Percentiles rank a stretch among this genome's conserved stretches.
These are phyloP conservation scores for Penicillium fimorum DNA, from an alignment of 495 filamentous ascomycete genomes.

Conservation along the genomic window DNA sequence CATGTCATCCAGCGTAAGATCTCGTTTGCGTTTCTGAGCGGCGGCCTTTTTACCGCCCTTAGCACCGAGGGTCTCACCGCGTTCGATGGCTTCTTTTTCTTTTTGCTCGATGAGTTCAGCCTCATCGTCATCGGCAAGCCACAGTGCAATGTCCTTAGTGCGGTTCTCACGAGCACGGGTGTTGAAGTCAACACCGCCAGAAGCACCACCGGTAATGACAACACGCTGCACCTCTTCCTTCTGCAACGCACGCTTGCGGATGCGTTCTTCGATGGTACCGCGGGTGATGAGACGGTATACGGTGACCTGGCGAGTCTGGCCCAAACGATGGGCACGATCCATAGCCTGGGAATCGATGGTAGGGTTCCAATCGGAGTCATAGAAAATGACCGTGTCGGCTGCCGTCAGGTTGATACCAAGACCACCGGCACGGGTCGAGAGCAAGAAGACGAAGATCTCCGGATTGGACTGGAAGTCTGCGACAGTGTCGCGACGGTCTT, in stretches of 20 bases:
- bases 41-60: constrained; percentile 59
- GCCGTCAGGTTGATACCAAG: constrained; percentile 96
- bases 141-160: constrained; percentile 94
- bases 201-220: constrained; percentile 88
- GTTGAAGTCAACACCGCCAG: constrained; percentile 87
- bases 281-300: constrained; percentile 97
- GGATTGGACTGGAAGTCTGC: constrained; percentile 91
- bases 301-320: constrained; percentile 92
- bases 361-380: constrained; percentile 99
- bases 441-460: constrained; percentile 93
- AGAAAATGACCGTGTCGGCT: constrained; percentile 96
- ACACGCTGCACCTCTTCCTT: constrained; percentile 99
- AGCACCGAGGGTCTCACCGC: constrained; percentile 47
- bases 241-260: constrained; percentile 93
- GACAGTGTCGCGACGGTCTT: constrained; percentile 94
- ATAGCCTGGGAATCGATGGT: constrained; percentile 98
- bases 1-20: constrained; percentile 89
- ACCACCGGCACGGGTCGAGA: constrained; percentile 94
- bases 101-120: constrained; percentile 86
- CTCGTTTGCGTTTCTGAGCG: constrained; percentile 64
- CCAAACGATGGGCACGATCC: constrained; percentile 97
- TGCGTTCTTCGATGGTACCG: constrained; percentile 96
- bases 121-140: constrained; percentile 94
- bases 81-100: constrained; percentile 74
- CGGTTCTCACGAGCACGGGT: constrained; percentile 85